Percentiles rank a stretch among this genome's conserved stretches.
These are phyloP conservation scores for Fusarium virguliforme DNA, from an alignment of 2,329 filamentous ascomycete genomes.

Conservation along the genomic window DNA sequence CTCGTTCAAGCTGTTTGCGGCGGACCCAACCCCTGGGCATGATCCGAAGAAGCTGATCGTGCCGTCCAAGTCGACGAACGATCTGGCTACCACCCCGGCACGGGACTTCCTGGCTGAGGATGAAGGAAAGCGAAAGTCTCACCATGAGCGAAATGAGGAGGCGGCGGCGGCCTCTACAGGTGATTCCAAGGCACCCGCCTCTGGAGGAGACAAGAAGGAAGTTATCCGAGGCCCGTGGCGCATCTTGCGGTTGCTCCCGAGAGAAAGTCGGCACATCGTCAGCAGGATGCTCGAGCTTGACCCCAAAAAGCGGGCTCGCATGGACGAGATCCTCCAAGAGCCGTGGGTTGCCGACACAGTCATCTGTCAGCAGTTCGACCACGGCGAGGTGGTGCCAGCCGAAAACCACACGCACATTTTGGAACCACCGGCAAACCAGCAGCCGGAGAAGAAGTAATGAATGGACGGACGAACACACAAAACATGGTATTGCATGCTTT, in stretches of 20 bases:
- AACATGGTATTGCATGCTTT: constrained; percentile 23
- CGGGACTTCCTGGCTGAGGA: constrained; percentile 60
- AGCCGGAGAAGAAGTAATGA: constrained; percentile 50
- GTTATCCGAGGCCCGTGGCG: constrained; percentile 95
- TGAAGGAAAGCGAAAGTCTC: constrained; percentile 48
- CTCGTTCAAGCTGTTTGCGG: constrained; percentile 93
- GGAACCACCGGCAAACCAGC: constrained; percentile 75
- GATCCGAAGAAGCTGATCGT: constrained; percentile 70
- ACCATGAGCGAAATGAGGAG: constrained; percentile 44
- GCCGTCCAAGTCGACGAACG: constrained; percentile 63
- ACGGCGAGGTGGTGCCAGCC: constrained; percentile 79
- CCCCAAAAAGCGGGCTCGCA: constrained; percentile 84
- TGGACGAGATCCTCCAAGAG: constrained; percentile 89
- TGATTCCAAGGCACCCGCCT: constrained; percentile 38
- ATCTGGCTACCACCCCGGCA: constrained; percentile 58
- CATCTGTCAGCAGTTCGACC: constrained; percentile 84
- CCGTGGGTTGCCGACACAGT: constrained; percentile 90
- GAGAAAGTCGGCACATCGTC: constrained; percentile 92
- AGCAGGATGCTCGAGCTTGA: constrained; percentile 93
- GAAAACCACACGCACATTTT: constrained; percentile 88
- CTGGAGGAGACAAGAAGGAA: constrained; percentile 72
- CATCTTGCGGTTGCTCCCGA: constrained; percentile 86
- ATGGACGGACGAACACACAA: constrained; percentile 10
- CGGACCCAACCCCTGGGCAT: constrained; percentile 84
- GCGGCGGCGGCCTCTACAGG: constrained; percentile 19